Conservation (phyloP, 2,329 filamentous ascomycete genomes). For the Alternaria alternata region DNA sequence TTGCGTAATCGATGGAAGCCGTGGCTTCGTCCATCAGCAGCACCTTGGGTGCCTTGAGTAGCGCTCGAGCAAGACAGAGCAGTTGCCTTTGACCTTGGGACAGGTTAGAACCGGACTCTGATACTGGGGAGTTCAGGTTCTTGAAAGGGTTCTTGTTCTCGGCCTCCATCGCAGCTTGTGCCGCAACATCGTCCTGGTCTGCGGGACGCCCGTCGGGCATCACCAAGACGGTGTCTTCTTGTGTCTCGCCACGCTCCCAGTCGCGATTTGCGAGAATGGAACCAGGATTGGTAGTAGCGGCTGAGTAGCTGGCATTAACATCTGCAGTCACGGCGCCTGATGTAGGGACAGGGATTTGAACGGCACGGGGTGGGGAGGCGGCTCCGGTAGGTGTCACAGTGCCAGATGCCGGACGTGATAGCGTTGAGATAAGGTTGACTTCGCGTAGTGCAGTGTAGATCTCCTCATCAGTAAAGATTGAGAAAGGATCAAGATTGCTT, state of each 20-base stretch:
- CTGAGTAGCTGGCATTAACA: constrained; percentile 36
- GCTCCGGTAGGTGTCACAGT: constrained; percentile 30
- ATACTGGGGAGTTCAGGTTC: constrained; percentile 81
- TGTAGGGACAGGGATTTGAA: constrained; percentile 46
- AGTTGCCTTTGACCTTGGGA: constrained; percentile 97
- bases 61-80: constrained; percentile 87
- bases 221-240: constrained; percentile 42
- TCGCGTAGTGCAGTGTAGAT: constrained; percentile 86
- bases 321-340: constrained; percentile 35
- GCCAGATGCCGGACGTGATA: constrained; percentile 51
- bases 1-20: constrained; percentile 95
- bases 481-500: constrained; percentile 92
- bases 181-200: constrained; percentile 34
- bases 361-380: constrained; percentile 31
- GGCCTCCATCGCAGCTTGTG: constrained; percentile 51
- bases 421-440: constrained; percentile 78
- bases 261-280: constrained; percentile 44
- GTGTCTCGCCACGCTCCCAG: constrained; percentile 37
- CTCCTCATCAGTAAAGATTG: constrained; percentile 85
- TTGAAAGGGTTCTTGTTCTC: constrained; percentile 96
- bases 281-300: constrained; percentile 44
- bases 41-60: constrained; percentile 90
- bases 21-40: constrained; percentile 99
- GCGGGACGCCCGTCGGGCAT: constrained; percentile 41
- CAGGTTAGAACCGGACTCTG: constrained; percentile 91